Conservation (phyloP, 1,284 basidiomycete genomes). For the Trametes versicolor region DNA sequence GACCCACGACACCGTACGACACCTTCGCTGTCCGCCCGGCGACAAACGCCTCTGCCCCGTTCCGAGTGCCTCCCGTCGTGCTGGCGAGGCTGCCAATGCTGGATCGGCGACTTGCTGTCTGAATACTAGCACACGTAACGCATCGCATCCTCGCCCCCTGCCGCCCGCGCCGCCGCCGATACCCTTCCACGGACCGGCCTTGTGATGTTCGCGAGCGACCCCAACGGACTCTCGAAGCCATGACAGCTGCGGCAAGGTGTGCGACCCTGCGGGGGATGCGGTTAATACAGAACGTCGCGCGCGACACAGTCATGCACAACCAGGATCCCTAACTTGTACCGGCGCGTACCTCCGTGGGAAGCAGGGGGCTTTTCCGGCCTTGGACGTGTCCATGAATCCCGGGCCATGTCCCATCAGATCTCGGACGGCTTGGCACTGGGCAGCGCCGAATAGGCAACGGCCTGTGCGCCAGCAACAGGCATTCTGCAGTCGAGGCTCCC, state of each 20-base stretch:
- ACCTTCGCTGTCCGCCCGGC: conserved; percentile 8
- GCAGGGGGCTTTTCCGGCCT: conserved; percentile 13
- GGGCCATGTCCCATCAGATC: conserved; percentile 23
- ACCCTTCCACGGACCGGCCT: conserved; percentile 1
- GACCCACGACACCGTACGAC: conserved; percentile 17
- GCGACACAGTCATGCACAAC: conserved; percentile 4
- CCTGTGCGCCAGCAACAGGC: neutral
- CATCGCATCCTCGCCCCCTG: conserved; percentile 7
- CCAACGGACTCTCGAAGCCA: conserved; percentile 4
- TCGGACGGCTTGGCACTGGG: conserved; percentile 23
- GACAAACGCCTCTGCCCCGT: conserved; percentile 4
- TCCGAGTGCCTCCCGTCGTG: conserved; percentile 6
- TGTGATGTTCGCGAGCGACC: conserved; percentile 7
- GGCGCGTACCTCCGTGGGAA: conserved; percentile 20
- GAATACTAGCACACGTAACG: conserved; percentile 14
- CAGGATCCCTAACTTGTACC: conserved; percentile 10
- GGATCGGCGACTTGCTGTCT: conserved; percentile 7
- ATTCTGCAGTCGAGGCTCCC: conserved; percentile 5
- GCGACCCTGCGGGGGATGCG: neutral
- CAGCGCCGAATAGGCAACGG: conserved; percentile 16
- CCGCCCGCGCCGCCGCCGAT: neutral
- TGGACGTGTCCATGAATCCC: conserved; percentile 18
- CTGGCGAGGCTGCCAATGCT: conserved; percentile 7
- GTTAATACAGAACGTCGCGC: conserved; percentile 7
- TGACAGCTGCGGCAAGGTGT: conserved; percentile 8